A percentile compares a stretch with the other conserved stretches of the same genome.
Evolutionary conservation across 2,329 filamentous ascomycete genomes (phyloP).

Genomic region (Xylariales sp.): DNA sequence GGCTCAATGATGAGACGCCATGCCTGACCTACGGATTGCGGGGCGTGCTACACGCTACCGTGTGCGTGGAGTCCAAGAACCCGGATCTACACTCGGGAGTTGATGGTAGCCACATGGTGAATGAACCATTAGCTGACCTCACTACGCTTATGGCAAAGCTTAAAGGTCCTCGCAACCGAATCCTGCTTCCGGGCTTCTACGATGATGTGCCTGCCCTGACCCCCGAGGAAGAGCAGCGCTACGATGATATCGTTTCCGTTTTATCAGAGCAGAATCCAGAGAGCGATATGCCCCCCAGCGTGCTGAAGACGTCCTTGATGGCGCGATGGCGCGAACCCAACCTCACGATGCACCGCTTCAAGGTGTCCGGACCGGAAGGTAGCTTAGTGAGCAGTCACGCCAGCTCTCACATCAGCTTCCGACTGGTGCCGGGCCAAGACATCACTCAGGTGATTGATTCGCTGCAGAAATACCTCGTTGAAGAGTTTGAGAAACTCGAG

Average conservation of each 20-base stretch:
- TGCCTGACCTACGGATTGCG: conserved; percentile 93
- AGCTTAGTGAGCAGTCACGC: conserved; percentile 89
- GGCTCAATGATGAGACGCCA: conserved; percentile 92
- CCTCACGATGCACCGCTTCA: conserved; percentile 87
- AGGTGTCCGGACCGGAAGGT: conserved; percentile 86
- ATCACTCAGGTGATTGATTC: conserved; percentile 69
- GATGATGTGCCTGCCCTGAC: conserved; percentile 75
- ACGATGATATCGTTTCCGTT: conserved; percentile 77
- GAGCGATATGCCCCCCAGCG: conserved; percentile 52
- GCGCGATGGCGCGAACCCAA: conserved; percentile 94
- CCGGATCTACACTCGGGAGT: conserved; percentile 94
- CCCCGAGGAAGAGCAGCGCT: conserved; percentile 71
- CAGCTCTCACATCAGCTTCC: conserved; percentile 82
- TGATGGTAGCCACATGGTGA: conserved; percentile 85
- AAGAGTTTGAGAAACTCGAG: conserved; percentile 68
- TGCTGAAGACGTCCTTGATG: conserved; percentile 82
- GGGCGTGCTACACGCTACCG: conserved; percentile 88
- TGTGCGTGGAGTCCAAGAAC: conserved; percentile 79
- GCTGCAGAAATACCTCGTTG: conserved; percentile 62
- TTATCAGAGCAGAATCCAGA: conserved; percentile 68
- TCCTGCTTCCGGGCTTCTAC: conserved; percentile 86
- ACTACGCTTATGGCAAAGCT: conserved; percentile 78
- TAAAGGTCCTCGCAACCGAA: conserved; percentile 73
- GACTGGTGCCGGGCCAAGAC: conserved; percentile 90
- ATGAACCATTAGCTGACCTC: conserved; percentile 89